These are phyloP conservation scores for Aspergillus hancockii DNA, from an alignment of 495 filamentous ascomycete genomes.

Conservation along the genomic window DNA sequence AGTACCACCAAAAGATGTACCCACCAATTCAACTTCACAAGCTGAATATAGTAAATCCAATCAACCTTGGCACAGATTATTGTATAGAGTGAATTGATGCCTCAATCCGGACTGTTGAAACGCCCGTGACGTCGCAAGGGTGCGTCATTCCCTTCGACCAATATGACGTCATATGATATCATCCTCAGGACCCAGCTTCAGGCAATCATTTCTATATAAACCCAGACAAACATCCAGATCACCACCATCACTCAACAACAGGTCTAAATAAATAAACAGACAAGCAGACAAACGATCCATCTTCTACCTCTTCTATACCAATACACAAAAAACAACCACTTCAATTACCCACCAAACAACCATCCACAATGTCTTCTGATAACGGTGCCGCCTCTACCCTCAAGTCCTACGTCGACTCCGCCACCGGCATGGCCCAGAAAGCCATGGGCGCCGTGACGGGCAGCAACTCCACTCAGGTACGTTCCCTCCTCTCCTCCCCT, in stretches of 20 bases:
- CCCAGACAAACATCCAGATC: background rate
- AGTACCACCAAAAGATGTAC: too few species aligned
- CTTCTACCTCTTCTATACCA: background rate
- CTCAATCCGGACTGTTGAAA: too few species aligned
- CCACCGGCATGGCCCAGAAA: constrained; percentile 70
- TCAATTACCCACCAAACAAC: background rate
- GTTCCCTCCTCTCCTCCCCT: background rate
- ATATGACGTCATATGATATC: constrained; percentile 4
- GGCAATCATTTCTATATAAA: too few species aligned
- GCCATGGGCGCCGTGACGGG: constrained; percentile 75
- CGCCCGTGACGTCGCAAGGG: background rate
- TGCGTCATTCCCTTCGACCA: background rate
- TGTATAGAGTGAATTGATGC: too few species aligned
- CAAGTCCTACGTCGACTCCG: constrained; percentile 80
- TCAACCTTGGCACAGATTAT: too few species aligned
- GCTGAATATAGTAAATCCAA: too few species aligned
- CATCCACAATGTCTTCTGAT: constrained; percentile 19
- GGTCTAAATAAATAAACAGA: background rate
- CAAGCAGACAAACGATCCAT: too few species aligned
- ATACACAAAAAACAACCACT: background rate
- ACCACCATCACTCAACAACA: background rate
- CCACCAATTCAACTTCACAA: too few species aligned
- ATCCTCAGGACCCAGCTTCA: background rate
- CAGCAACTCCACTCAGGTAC: constrained; percentile 65
- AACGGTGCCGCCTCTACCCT: constrained; percentile 72